Percentiles rank a stretch among this genome's conserved stretches.
phyloP scores from a whole-genome alignment of 129 eudicot species.

The Solidago caesia region DNA sequence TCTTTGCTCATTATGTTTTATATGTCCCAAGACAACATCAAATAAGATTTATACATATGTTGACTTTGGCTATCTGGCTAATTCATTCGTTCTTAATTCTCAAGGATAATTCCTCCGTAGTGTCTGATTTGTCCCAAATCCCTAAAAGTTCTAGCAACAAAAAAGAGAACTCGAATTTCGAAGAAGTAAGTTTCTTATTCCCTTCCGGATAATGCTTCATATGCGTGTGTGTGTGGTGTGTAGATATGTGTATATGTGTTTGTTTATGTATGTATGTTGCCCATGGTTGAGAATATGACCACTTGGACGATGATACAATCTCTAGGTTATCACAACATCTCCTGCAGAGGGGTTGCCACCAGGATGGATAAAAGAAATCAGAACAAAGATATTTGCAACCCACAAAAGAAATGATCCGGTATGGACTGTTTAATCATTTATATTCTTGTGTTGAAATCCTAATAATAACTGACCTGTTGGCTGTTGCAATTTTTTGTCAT shows the following conservation, averaged over 20 bases:
- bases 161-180: conserved; percentile 12
- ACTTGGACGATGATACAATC: conserved; percentile 24
- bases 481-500: not conserved
- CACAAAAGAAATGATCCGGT: conserved; percentile 55
- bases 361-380: conserved; percentile 80
- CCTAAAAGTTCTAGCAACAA: conserved; percentile 31
- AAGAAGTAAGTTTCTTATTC: conserved; percentile 39
- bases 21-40: not conserved
- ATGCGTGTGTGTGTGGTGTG: not conserved
- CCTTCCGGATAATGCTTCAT: conserved; percentile 12
- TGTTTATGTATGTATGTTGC: not conserved
- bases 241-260: not conserved
- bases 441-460: not conserved
- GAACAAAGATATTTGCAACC: conserved; percentile 34
- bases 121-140: conserved; percentile 28
- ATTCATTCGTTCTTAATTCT: conserved; percentile 19
- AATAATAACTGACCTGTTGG: not conserved
- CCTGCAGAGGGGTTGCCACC: conserved; percentile 63
- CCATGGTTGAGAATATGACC: not conserved
- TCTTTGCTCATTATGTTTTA: conserved; percentile 3
- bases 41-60: not conserved
- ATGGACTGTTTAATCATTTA: not conserved
- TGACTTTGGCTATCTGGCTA: conserved; percentile 23
- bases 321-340: conserved; percentile 48
- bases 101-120: conserved; percentile 18